These are phyloP conservation scores for Terana coerulea DNA, from an alignment of 768 basidiomycete species.

Conservation along the genomic window DNA sequence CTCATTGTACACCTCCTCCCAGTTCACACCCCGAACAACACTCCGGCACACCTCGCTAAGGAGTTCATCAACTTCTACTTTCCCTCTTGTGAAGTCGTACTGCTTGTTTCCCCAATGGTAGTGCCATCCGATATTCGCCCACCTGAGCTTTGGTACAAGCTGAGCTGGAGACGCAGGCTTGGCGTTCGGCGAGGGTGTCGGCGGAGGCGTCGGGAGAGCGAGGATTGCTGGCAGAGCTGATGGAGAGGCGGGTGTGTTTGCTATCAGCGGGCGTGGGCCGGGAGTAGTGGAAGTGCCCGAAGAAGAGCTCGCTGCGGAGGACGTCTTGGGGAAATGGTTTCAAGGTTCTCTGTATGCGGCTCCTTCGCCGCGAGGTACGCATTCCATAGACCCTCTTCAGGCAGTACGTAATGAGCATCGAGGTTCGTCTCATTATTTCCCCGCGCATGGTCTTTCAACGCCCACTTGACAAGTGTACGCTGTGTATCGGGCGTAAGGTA, in stretches of 20 bases:
- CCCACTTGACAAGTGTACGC: slow-evolving; percentile 63
- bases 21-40: slow-evolving; percentile 62
- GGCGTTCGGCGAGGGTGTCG: slow-evolving; percentile 61
- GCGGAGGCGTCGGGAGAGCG: slow-evolving; percentile 54
- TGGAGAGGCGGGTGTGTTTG: slow-evolving; percentile 65
- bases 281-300: slow-evolving; percentile 22
- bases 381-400: slow-evolving; percentile 76
- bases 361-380: slow-evolving; percentile 35
- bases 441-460: slow-evolving; percentile 70
- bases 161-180: slow-evolving; percentile 45
- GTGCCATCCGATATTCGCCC: slow-evolving; percentile 95
- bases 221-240: slow-evolving; percentile 52
- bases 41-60: slow-evolving; percentile 57
- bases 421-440: slow-evolving; percentile 87
- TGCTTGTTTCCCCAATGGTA: slow-evolving; percentile 98
- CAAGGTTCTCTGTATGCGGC: slow-evolving; percentile 25
- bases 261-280: slow-evolving; percentile 64
- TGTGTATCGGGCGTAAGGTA: slow-evolving; percentile 66
- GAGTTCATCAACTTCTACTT: slow-evolving; percentile 51
- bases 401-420: slow-evolving; percentile 80
- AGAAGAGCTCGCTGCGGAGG: slow-evolving; percentile 13
- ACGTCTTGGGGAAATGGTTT: slow-evolving; percentile 44
- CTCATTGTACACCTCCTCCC: slow-evolving; percentile 57
- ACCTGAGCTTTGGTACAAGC: slow-evolving; percentile 76
- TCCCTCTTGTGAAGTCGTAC: slow-evolving; percentile 81